Conservation (phyloP, 139 green algal species). For the Coelastrella sp. region DNA sequence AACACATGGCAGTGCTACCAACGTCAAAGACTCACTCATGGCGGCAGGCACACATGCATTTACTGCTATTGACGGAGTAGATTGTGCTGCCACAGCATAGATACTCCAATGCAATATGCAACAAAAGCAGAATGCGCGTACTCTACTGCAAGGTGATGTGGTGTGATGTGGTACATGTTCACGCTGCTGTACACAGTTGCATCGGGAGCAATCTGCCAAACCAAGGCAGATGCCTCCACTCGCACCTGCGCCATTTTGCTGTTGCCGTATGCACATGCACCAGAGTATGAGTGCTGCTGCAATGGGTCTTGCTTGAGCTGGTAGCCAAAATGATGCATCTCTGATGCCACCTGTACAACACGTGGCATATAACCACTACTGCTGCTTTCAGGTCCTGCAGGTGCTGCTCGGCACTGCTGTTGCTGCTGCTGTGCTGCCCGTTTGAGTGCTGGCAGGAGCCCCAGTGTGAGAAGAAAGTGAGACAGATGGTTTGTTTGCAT, state of each 20-base stretch:
- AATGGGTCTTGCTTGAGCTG: constrained; percentile 46
- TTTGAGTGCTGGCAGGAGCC: constrained; percentile 75
- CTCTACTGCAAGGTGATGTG: too few species aligned
- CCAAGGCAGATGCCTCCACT: too few species aligned
- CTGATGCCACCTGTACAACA: constrained; percentile 77
- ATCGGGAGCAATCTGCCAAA: too few species aligned
- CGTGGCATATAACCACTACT: constrained; percentile 42
- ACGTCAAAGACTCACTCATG: background rate
- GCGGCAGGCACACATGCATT: too few species aligned
- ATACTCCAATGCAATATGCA: too few species aligned
- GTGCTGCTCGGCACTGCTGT: background rate
- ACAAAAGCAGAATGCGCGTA: too few species aligned
- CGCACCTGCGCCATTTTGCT: constrained; percentile 81
- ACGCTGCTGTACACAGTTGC: too few species aligned
- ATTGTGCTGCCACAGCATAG: too few species aligned
- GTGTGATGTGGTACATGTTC: too few species aligned
- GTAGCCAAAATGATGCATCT: constrained; percentile 58
- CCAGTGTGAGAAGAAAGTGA: constrained; percentile 84
- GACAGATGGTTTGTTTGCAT: constrained; percentile 87
- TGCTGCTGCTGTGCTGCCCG: constrained; percentile 33
- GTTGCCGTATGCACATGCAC: constrained; percentile 67
- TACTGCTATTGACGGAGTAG: too few species aligned
- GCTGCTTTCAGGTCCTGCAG: background rate
- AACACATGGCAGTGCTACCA: background rate
- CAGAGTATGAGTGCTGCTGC: constrained; percentile 49